These are phyloP conservation scores for Cladobotryum mycophilum DNA, from an alignment of 2,329 filamentous ascomycete species.

Conservation along the genomic window DNA sequence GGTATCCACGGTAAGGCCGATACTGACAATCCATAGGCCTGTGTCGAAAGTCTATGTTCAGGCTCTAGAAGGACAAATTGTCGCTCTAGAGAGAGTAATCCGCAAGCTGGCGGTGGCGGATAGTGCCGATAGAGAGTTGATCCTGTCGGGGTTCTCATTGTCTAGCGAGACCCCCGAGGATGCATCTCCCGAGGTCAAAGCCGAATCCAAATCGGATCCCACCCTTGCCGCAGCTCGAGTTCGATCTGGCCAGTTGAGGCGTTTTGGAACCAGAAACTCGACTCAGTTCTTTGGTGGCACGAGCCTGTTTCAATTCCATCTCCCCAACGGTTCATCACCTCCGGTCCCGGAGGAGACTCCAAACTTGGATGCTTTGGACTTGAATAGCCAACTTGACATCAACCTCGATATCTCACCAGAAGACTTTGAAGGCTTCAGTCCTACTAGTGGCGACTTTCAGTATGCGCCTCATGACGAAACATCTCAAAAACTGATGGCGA, in stretches of 20 bases:
- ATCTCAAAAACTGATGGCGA: conserved; percentile 39
- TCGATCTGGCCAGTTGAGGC: conserved; percentile 30
- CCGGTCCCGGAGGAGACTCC: conserved; percentile 11
- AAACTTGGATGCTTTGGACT: conserved; percentile 4
- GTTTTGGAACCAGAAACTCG: conserved; percentile 33
- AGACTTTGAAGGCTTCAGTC: conserved; percentile 14
- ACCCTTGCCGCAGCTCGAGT: conserved; percentile 27
- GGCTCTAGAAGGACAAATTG: conserved; percentile 41
- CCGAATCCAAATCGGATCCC: conserved; percentile 21
- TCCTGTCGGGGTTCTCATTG: conserved; percentile 33
- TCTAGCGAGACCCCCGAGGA: conserved; percentile 16
- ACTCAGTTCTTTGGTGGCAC: conserved; percentile 44
- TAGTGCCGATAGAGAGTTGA: conserved; percentile 32
- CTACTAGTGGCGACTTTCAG: conserved; percentile 20
- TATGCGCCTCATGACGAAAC: conserved; percentile 39
- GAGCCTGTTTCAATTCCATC: conserved; percentile 38
- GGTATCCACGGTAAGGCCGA: background rate
- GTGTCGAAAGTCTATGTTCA: conserved; percentile 41
- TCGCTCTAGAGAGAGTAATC: conserved; percentile 39
- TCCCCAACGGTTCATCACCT: conserved; percentile 23
- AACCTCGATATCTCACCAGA: background rate
- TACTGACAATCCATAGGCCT: conserved; percentile 25
- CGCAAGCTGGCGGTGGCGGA: conserved; percentile 37
- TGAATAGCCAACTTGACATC: background rate
- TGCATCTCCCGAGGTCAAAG: conserved; percentile 1